A percentile compares a stretch with the other conserved stretches of the same genome.
Evolutionary conservation across 805 yeast species (phyloP).

Genomic region (Pichia sporocuriosa): DNA sequence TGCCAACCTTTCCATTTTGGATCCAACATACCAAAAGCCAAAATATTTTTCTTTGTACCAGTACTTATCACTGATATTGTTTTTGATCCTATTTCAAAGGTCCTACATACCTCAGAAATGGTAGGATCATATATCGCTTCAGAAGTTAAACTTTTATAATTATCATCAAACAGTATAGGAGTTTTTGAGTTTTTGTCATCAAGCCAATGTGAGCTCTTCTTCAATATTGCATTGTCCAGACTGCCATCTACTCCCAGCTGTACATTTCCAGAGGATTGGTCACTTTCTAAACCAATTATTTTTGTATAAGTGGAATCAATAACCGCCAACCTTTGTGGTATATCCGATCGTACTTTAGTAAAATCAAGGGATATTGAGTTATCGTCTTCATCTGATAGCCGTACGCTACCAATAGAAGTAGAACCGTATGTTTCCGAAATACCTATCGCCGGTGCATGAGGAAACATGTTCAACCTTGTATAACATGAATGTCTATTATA

Average conservation of each 20-base stretch:
- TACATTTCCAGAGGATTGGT: neutral
- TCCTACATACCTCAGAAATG: neutral
- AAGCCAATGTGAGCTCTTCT: neutral
- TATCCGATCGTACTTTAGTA: neutral
- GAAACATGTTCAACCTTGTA: neutral
- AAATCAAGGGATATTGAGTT: neutral
- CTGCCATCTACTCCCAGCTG: neutral
- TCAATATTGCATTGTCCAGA: neutral
- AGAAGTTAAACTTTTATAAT: too few relatives aligned
- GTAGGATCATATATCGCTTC: neutral
- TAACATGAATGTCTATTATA: neutral
- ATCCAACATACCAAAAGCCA: conserved; percentile 1
- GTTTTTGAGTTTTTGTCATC: neutral
- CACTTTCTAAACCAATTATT: neutral
- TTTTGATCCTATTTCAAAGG: neutral
- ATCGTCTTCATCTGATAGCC: neutral
- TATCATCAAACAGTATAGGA: too few relatives aligned
- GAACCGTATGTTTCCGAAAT: conserved; percentile 5
- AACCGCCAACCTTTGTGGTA: conserved; percentile 1
- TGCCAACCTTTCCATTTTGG: neutral
- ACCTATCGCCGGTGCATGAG: conserved; percentile 3
- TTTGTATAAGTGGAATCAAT: neutral
- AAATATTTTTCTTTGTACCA: neutral
- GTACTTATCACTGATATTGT: neutral
- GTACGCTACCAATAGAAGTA: neutral